Evolutionary conservation across 495 filamentous ascomycete genomes (phyloP).

Genomic region (Talaromyces nanjingensis): DNA sequence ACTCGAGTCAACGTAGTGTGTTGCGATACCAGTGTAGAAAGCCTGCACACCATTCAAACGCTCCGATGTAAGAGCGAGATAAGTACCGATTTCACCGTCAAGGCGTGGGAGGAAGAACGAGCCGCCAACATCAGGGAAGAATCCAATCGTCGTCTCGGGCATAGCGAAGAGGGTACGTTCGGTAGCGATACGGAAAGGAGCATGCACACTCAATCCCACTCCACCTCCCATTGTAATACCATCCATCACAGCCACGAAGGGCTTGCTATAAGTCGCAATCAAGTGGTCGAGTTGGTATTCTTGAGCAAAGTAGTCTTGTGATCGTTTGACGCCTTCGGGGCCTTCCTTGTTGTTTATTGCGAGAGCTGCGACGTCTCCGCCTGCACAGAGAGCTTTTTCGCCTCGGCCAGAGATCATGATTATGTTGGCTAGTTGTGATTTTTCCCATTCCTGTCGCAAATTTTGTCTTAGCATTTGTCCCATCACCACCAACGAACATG

Average conservation of each 20-base stretch:
- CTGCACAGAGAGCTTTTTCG: constrained; percentile 79
- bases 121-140: constrained; percentile 95
- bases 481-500: background rate
- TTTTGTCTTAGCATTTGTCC: background rate
- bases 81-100: constrained; percentile 76
- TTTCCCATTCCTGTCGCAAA: constrained; percentile 68
- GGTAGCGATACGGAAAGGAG: constrained; percentile 92
- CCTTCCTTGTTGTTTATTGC: constrained; percentile 65
- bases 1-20: constrained; percentile 90
- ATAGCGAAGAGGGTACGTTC: constrained; percentile 94
- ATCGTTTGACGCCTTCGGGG: constrained; percentile 56
- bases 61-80: constrained; percentile 83
- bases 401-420: constrained; percentile 88
- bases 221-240: constrained; percentile 98
- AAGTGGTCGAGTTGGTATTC: constrained; percentile 94
- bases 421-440: constrained; percentile 87
- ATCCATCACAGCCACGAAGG: constrained; percentile 93
- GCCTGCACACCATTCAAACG: constrained; percentile 72
- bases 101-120: constrained; percentile 92
- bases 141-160: constrained; percentile 96
- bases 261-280: constrained; percentile 91
- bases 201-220: constrained; percentile 88
- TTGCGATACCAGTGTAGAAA: constrained; percentile 77
- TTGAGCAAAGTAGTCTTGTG: constrained; percentile 76
- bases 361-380: constrained; percentile 79